Percentiles rank a stretch among this genome's conserved stretches.
phyloP scores from a whole-genome alignment of 2,329 filamentous ascomycete genomes.

The Macrophomina tecta region DNA sequence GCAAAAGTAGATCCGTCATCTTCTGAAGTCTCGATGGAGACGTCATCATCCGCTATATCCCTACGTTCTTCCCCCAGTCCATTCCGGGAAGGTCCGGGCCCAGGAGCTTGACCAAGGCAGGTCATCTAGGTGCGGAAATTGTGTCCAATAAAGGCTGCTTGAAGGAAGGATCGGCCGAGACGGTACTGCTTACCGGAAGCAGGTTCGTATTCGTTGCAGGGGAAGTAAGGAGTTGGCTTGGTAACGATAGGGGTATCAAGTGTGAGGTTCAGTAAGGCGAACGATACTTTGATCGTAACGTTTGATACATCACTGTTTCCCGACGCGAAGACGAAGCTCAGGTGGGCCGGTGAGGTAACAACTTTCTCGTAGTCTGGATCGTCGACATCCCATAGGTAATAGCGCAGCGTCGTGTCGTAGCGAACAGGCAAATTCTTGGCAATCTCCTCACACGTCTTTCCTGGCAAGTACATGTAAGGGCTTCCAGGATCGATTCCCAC shows the following conservation, averaged over 20 bases:
- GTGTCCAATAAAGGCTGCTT: conserved; percentile 52
- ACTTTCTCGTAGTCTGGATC: conserved; percentile 45
- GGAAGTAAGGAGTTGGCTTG: conserved; percentile 50
- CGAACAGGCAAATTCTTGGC: conserved; percentile 37
- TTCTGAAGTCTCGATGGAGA: no score
- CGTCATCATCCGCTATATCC: no score
- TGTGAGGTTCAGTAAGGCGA: conserved; percentile 38
- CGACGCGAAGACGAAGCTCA: conserved; percentile 47
- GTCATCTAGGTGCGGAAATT: neutral
- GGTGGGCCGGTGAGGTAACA: conserved; percentile 49
- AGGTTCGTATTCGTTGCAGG: conserved; percentile 42
- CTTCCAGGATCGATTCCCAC: neutral
- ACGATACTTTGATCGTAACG: conserved; percentile 50
- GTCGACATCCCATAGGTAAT: conserved; percentile 39
- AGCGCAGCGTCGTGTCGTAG: conserved; percentile 31
- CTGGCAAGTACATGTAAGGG: conserved; percentile 38
- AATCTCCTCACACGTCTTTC: conserved; percentile 32
- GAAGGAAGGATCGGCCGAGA: conserved; percentile 55
- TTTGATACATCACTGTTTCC: conserved; percentile 32
- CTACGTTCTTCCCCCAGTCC: no score
- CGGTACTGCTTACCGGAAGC: conserved; percentile 16
- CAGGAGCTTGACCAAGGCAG: conserved; percentile 12
- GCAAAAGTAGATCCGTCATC: no score
- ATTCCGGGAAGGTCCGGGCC: neutral
- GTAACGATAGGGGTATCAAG: conserved; percentile 35